Base-by-base conservation (phyloP, 2,329 filamentous ascomycete species). In the Ophiostoma himal-ulmi region DNA sequence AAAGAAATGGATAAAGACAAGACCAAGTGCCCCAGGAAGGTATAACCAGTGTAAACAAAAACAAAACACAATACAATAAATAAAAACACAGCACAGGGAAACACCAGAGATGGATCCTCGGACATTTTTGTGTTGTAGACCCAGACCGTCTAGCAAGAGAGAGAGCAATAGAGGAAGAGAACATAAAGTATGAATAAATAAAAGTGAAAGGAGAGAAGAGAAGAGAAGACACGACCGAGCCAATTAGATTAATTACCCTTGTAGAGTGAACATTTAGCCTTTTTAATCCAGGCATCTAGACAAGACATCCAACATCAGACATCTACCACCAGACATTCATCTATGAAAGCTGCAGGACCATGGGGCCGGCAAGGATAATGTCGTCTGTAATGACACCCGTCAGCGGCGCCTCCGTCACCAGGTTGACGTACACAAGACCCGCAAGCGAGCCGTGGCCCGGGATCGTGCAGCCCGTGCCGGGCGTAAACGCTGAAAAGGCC, bases 391-490 rank as follows among this genome's bases (percentile, higher is more conserved):
- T 77, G 52, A 82, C 78, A 48, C 85, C 86, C 30, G 79, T 80
- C 39, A 82, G 76, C 22, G 86, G 85, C 1, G 79, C 82, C 39
- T 77, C 77, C 75, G 77, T 90, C 70, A 89, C 86, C 74, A 92
- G 82, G 75, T 88, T 87, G 75, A 92, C 83, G 79, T 91, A 92
- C 68, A 86, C 85, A 73, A 91, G 82, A 66, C 90, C 90, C 10
- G 83, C 81, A 62, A 91, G 79, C 76, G 84, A 71, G 70, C 65
- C 70, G 65, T 73, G 84, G 75, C 86, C 83, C 17, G 90, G 89
- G 36, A 91, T 83, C 65, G 81, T 79, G 78, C 90, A 92, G 73
- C 81, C 83, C 60, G 82, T 82, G 3, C 81, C 81, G 60, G 82
- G 79, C 57, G 82, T 80, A 77, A 91, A 87, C 36, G 82, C 73